Evolutionary conservation across 805 yeast genomes (phyloP), one percentile per base, ranked within the genome.

Genomic region (Ogataea methanolica): DNA sequence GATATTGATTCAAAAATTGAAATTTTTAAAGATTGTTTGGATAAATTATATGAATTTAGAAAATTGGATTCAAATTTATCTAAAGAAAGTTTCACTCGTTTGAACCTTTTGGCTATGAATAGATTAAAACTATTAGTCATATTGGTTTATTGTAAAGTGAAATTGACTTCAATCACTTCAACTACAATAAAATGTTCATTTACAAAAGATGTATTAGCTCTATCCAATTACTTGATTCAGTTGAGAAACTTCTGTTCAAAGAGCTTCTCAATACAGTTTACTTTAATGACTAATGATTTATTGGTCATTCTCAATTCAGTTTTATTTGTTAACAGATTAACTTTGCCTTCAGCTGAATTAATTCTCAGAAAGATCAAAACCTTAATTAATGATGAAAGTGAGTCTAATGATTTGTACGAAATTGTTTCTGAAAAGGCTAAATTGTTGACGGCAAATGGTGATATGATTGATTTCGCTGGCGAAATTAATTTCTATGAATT

Each of bases 71-170:
- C 46, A 12, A 51, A 48, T 17, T 41, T 35, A 35, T 53, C 40
- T 43, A 48, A 43, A n/a, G 36, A 41, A 6, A 26, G 9, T 6
- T 26, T 8, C 31, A 26, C 7, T 26, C 11, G 31, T 26, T 22
- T 52, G 5, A 50, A 41, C 31, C 19, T 22, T n/a, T 21, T 42
- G 22, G 47, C 53, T 15, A n/a, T 26, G 15, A 48, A 49, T 8
- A 48, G 44, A 33, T 40, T 47, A 40, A 53, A 47, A 21, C n/a
- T 42, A 14, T 19, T 50, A 43, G 36, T 53, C 21, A 5, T 53
- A 23, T 34, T 51, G 17, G 16, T 45, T 34, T 55, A 53, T 40
- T 49, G 55, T 38, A 26, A 41, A 14, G 17, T 55, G 38, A 57
- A 57, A 34, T 15, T 57, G 29, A 31, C 34, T 8, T 43, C 48